Evolutionary conservation across 352 stramenopile species (phyloP).

Genomic region (Discostella stelligera): DNA sequence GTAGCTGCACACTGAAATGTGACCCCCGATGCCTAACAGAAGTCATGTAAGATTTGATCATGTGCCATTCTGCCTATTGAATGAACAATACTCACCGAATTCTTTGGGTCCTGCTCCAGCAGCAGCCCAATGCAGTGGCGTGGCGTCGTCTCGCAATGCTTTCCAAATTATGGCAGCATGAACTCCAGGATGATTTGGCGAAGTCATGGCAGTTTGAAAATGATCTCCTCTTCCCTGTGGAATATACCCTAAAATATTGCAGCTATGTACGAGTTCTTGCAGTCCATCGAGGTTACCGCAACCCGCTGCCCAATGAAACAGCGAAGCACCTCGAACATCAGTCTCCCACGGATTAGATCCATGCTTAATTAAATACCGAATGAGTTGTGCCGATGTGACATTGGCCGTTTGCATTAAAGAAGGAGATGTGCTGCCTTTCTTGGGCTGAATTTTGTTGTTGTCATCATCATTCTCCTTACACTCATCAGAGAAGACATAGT

Average conservation of each 20-base stretch:
- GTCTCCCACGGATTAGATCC: conserved; percentile 69
- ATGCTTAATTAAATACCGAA: conserved; percentile 64
- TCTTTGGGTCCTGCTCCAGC: conserved; percentile 63
- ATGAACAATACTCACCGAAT: conserved; percentile 44
- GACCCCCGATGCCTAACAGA: conserved; percentile 46
- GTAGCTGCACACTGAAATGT: conserved; percentile 62
- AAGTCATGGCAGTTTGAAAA: background rate
- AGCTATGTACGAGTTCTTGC: conserved; percentile 42
- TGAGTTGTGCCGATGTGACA: conserved; percentile 57
- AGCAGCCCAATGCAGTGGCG: conserved; percentile 72
- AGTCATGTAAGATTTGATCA: background rate
- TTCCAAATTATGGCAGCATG: conserved; percentile 43
- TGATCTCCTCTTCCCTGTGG: background rate
- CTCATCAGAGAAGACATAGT: conserved; percentile 22
- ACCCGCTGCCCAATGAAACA: conserved; percentile 75
- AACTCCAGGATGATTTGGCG: conserved; percentile 10
- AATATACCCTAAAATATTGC: conserved; percentile 20
- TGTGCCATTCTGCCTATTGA: background rate
- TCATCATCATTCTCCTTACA: background rate
- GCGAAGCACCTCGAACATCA: conserved; percentile 60
- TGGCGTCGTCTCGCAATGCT: conserved; percentile 66
- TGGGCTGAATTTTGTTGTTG: conserved; percentile 9
- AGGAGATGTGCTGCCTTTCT: conserved; percentile 23
- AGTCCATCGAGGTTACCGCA: conserved; percentile 62
- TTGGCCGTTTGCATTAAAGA: conserved; percentile 60